These are phyloP conservation scores for Ampelomyces quisqualis DNA, from an alignment of 2,329 filamentous ascomycete species.

Conservation along the genomic window DNA sequence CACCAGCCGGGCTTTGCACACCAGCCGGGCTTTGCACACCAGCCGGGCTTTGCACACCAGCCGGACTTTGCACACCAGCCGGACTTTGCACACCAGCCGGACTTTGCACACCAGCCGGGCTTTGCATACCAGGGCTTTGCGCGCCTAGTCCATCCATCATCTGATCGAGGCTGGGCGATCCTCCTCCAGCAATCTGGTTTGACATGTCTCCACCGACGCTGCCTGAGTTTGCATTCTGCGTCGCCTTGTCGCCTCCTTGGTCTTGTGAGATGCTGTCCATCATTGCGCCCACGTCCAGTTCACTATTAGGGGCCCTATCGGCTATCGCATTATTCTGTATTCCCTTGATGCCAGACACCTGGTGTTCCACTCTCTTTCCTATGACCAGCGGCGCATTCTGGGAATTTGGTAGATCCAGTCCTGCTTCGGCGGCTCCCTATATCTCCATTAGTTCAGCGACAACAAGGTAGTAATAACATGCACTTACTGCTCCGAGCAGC, in stretches of 20 bases:
- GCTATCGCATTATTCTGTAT: conserved; percentile 12
- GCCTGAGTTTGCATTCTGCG: conserved; percentile 7
- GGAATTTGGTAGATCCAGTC: conserved; percentile 26
- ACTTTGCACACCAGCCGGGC: no score
- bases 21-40: conserved; percentile 15
- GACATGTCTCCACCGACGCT: conserved; percentile 17
- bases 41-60: no score
- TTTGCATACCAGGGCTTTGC: no score
- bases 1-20: conserved; percentile 14
- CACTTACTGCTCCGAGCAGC: conserved; percentile 35
- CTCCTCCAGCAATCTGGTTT: conserved; percentile 23
- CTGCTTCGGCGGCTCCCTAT: conserved; percentile 29
- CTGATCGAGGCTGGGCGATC: conserved; percentile 9
- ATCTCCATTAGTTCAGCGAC: conserved; percentile 22
- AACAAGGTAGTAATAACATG: not conserved
- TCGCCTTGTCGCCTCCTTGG: conserved; percentile 11
- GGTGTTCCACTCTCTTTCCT: conserved; percentile 28
- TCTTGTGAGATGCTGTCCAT: conserved; percentile 17
- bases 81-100: no score
- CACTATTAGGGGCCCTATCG: conserved; percentile 13
- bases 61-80: no score
- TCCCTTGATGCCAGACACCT: conserved; percentile 26
- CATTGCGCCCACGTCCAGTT: conserved; percentile 23
- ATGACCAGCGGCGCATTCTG: conserved; percentile 24
- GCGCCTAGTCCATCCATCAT: conserved; percentile 16